Conservation (phyloP, 768 basidiomycete species). For the Sporobolomyces pararoseus region DNA sequence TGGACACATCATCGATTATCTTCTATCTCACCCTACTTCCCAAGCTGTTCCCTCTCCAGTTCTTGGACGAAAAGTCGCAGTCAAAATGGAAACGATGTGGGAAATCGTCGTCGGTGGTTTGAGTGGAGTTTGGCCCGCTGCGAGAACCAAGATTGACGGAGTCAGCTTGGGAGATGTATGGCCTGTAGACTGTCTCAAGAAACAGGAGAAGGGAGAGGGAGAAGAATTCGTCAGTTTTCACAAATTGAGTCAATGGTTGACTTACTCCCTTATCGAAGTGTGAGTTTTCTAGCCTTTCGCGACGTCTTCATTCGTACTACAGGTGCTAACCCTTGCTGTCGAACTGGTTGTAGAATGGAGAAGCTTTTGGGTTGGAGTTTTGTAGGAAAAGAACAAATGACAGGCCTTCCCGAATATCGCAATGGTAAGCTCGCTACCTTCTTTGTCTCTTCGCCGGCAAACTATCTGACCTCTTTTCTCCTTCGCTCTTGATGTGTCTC, state of each 20-base stretch:
- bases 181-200: slow-evolving; percentile 63
- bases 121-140: slow-evolving; percentile 78
- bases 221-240: slow-evolving; percentile 86
- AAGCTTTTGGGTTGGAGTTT: slow-evolving; percentile 72
- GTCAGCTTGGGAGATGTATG: slow-evolving; percentile 86
- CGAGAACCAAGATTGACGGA: slow-evolving; percentile 62
- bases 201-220: slow-evolving; percentile 53
- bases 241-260: slow-evolving; percentile 90
- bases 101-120: slow-evolving; percentile 73
- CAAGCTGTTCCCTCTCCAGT: slow-evolving; percentile 33
- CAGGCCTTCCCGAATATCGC: slow-evolving; percentile 90
- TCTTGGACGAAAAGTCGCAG: slow-evolving; percentile 41
- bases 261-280: slow-evolving; percentile 64
- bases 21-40: slow-evolving; percentile 41
- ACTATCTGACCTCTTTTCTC: not conserved
- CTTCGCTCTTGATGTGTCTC: too few species aligned
- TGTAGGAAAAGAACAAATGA: slow-evolving; percentile 77
- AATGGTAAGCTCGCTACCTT: slow-evolving; percentile 60
- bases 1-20: slow-evolving; percentile 45
- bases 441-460: not conserved
- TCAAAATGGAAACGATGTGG: slow-evolving; percentile 79
- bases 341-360: slow-evolving; percentile 69
- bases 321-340: too few species aligned
- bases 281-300: slow-evolving; percentile 15
- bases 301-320: too few species aligned